A percentile compares a stretch with the other conserved stretches of the same genome.
Evolutionary conservation across 345 rosid species (phyloP).

Genomic region (Ceriops decandra): DNA sequence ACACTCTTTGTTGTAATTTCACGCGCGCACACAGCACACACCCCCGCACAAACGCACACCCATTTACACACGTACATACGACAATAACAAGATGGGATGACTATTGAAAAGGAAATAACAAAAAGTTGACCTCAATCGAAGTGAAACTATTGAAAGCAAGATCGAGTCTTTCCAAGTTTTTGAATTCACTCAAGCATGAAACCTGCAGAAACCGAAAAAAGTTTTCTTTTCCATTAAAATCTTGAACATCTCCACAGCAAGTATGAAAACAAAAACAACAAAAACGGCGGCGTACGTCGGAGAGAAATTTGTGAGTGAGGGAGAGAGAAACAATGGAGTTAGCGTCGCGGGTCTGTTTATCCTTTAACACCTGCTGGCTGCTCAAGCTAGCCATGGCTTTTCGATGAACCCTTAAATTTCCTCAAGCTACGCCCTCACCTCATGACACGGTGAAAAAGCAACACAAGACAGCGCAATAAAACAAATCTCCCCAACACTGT

Average conservation of each 20-base stretch:
- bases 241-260: too few species aligned
- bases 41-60: too few species aligned
- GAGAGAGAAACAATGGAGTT: constrained; percentile 52
- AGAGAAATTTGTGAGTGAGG: constrained; percentile 68
- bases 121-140: constrained; percentile 55
- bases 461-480: too few species aligned
- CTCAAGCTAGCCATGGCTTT: constrained; percentile 45
- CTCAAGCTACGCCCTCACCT: background rate
- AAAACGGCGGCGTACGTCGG: constrained; percentile 42
- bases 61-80: too few species aligned
- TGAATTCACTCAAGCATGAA: constrained; percentile 65
- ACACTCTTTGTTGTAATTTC: too few species aligned
- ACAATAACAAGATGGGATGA: background rate
- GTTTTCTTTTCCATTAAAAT: too few species aligned
- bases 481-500: too few species aligned
- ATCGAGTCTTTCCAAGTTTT: constrained; percentile 75
- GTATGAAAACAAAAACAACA: background rate
- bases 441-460: background rate
- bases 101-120: background rate
- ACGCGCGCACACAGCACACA: too few species aligned
- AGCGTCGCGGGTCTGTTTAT: constrained; percentile 43
- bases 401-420: too few species aligned
- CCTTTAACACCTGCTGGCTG: constrained; percentile 56
- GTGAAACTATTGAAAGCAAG: constrained; percentile 68
- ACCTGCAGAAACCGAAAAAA: constrained; percentile 34